Evolutionary conservation across 257 asterid species (phyloP), one percentile per base, ranked within the genome.

Genomic region (Capsicum pubescens): DNA sequence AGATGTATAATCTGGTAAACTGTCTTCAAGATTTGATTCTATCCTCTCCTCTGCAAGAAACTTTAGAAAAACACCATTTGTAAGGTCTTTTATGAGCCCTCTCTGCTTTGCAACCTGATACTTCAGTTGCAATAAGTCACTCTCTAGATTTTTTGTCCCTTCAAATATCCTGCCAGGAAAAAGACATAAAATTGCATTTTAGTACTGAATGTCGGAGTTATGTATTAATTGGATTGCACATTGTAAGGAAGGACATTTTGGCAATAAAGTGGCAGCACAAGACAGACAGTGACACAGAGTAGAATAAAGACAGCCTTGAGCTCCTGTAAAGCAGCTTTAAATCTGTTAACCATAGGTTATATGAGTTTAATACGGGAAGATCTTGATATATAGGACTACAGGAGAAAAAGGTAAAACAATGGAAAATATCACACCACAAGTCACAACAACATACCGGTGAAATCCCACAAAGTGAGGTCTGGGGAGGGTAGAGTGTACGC

Each of bases 51-150:
- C 92, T n/a, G 87, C 89, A 19, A 89, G 80, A 87, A 50, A 74
- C 77, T 79, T 85, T 16, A 86, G 64, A 50, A 88, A 84, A 44
- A 84, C 83, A 55, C 79, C 82, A 7, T 84, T 81, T 44, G 57
- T 82, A 44, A 92, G 86, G 44, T 89, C 88, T 84, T 87, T 66
- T 42, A 93, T 84, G 72, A 90, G 91, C 79, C 56, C 86, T 90
- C 84, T 89, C 57, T 92, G 97, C 21, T 87, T 86, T 14, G 86
- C 86, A 66, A 93, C 95, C 78, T 87, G 92, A 60, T 70, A 46
- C 87, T 91, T 90, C 90, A 94, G 88, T 78, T 85, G 89, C 88
- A 84, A 46, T 76, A 94, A 12, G 79, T 90, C 97, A 72, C 70
- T 85, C 80, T 88, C 89, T 87, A 93, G 52, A 76, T 86, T 85